Base-by-base conservation (phyloP, 208 protist species). In the Leishmania arabica region DNA sequence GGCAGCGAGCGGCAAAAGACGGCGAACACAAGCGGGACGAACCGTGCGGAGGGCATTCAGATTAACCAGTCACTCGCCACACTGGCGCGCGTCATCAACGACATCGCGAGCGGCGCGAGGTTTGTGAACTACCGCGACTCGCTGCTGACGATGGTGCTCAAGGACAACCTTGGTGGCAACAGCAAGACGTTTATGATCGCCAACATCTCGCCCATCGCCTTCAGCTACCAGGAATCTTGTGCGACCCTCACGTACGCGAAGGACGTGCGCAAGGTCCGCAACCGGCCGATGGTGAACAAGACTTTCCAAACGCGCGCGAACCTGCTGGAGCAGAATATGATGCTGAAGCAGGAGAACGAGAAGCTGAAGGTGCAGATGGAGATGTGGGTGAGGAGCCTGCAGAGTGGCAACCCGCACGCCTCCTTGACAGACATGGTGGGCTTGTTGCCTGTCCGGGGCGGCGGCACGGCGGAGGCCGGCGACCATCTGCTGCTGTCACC, bases 151-250 rank as follows among this genome's bases (percentile, higher is more conserved):
- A 92, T 96, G 89, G 86, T 99, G 81, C 85, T 99, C 47, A 90
- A 91, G 79, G 91, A 96, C 81, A 93, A 92, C 70, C 84, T 97
- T 21, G 96, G 96, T 42, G 96, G 96, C 58, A 97, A 97, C 89
- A 95, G 93, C 78, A 97, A 96, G 80, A 98, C 97, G 6, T 92
- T 99, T 66, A 95, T 99, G 94, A 97, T 98, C 77, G 96, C 95
- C 17, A 96, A 91, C 70, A 90, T 99, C 73, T 88, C 91, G 17
- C 97, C 97, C 31, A 86, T 90, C 66, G 75, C 89, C 34, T 93
- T 92, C 75, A 91, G 88, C 83, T 93, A 89, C 77, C 85, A 92
- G 77, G 92, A 96, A 83, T 91, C 92, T 31, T 91, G 89, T 72
- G 87, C 90, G 31, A 96, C 92, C 56, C 81, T 96, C 74, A 86